phyloP scores from a whole-genome alignment of 2,329 filamentous ascomycete genomes.

The Fusarium austroafricanum region DNA sequence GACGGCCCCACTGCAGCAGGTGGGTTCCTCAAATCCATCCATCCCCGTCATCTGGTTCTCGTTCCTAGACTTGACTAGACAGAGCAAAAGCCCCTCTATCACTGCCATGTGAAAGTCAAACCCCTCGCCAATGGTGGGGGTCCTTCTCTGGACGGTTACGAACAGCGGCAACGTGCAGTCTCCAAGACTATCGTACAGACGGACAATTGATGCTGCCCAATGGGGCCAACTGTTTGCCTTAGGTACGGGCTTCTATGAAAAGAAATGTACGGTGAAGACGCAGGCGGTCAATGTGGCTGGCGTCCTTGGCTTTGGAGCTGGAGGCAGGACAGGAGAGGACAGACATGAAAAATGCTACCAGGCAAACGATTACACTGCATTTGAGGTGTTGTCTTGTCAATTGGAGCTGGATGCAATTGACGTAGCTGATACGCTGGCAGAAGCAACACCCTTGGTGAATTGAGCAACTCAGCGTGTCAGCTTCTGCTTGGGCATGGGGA shows the following conservation, averaged over 20 bases:
- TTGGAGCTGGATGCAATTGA: conserved; percentile 30
- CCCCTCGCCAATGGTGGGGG: conserved; percentile 21
- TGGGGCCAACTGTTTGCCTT: not conserved
- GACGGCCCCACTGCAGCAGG: conserved; percentile 39
- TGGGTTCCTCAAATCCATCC: not conserved
- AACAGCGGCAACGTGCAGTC: conserved; percentile 32
- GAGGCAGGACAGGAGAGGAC: not conserved
- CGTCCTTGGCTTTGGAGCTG: not conserved
- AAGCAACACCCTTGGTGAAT: conserved; percentile 2
- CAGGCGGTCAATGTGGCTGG: conserved; percentile 10
- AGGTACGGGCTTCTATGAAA: not conserved
- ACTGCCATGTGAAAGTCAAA: conserved; percentile 38
- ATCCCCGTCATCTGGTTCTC: conserved; percentile 22
- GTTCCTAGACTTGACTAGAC: conserved; percentile 36
- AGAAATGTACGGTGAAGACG: conserved; percentile 21
- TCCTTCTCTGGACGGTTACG: conserved; percentile 25
- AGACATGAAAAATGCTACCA: conserved; percentile 11
- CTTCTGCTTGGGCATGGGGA: conserved; percentile 26
- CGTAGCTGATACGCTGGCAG: conserved; percentile 22
- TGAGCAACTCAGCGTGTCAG: conserved; percentile 25
- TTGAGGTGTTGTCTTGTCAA: conserved; percentile 9
- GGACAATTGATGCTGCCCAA: not conserved
- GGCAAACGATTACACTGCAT: conserved; percentile 17
- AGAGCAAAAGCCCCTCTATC: conserved; percentile 15
- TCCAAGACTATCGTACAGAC: conserved; percentile 3